Conservation (phyloP, 129 eudicot genomes). For the Flaveria linearis region DNA sequence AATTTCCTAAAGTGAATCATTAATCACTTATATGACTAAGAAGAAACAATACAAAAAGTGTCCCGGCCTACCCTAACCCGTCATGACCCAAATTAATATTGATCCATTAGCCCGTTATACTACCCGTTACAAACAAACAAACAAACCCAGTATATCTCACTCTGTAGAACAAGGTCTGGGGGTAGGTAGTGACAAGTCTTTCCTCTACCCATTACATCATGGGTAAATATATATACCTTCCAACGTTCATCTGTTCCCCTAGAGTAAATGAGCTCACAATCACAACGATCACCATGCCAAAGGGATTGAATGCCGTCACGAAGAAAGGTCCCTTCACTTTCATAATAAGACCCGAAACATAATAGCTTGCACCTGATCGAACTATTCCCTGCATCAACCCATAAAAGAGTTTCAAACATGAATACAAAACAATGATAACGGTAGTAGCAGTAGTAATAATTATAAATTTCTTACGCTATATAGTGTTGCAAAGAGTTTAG, state of each 20-base stretch:
- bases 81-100: neutral
- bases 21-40: neutral
- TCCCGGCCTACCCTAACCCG: neutral
- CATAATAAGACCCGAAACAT: constrained; percentile 53
- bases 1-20: too few species aligned
- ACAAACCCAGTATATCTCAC: too few species aligned
- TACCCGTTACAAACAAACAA: too few species aligned
- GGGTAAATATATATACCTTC: constrained; percentile 39
- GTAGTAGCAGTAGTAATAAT: neutral
- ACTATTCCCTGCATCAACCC: constrained; percentile 50
- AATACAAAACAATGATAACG: neutral
- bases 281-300: constrained; percentile 62
- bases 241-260: constrained; percentile 48
- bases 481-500: constrained; percentile 55
- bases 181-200: too few species aligned
- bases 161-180: too few species aligned
- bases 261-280: constrained; percentile 53
- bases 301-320: constrained; percentile 61
- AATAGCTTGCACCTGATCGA: constrained; percentile 60
- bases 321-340: constrained; percentile 64
- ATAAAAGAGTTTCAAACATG: neutral
- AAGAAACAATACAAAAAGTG: neutral
- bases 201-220: too few species aligned
- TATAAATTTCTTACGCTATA: constrained; percentile 54
- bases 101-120: neutral